Percentiles rank a stretch among this genome's conserved stretches.
phyloP scores from a whole-genome alignment of 306 rosid species.

The Quercus parvula region DNA sequence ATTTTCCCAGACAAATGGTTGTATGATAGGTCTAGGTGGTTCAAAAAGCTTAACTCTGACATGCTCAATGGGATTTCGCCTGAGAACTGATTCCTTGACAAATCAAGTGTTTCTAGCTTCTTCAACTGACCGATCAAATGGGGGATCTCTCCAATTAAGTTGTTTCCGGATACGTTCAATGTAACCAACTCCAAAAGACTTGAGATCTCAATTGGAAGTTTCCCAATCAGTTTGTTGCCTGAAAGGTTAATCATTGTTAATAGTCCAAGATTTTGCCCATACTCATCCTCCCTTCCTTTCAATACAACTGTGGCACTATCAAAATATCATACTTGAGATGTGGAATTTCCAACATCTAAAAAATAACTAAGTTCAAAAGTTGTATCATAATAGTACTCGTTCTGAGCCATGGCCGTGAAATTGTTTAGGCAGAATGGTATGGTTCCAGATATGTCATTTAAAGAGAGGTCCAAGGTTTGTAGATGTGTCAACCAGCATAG shows the following conservation, averaged over 20 bases:
- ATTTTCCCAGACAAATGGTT: too few species aligned
- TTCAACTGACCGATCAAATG: background rate
- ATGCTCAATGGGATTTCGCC: background rate
- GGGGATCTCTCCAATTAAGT: background rate
- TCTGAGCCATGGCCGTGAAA: background rate
- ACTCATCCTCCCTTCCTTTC: background rate
- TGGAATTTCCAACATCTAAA: too few species aligned
- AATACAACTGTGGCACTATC: background rate
- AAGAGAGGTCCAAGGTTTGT: background rate
- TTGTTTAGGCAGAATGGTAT: conserved; percentile 12
- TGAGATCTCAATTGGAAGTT: too few species aligned
- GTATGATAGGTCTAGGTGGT: too few species aligned
- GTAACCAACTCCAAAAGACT: too few species aligned
- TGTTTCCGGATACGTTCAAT: too few species aligned
- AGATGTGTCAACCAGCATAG: background rate
- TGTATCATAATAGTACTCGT: fast-evolving
- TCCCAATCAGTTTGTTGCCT: background rate
- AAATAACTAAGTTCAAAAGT: background rate
- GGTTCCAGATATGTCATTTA: background rate
- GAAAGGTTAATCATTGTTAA: background rate
- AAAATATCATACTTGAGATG: too few species aligned
- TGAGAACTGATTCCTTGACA: background rate
- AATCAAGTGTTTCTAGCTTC: background rate
- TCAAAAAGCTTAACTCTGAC: too few species aligned
- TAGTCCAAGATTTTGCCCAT: background rate